These are phyloP conservation scores for Avena atlantica DNA, from an alignment of 176 grass and related monocot species.

Conservation along the genomic window DNA sequence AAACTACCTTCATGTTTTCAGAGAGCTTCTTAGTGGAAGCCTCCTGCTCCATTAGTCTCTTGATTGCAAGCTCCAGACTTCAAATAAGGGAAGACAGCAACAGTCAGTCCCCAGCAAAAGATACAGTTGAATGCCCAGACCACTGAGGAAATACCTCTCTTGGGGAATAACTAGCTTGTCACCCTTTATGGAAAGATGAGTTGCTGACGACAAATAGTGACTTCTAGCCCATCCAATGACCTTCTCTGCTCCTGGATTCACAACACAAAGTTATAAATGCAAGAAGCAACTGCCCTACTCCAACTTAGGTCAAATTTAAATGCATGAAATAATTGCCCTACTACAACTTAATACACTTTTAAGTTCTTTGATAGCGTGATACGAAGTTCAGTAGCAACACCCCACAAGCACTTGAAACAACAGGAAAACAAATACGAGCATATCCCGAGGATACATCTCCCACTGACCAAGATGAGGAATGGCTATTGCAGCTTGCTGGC, in stretches of 20 bases:
- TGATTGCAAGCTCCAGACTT: constrained; percentile 87
- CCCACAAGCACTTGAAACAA: background rate
- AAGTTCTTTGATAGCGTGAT: background rate
- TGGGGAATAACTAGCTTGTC: constrained; percentile 74
- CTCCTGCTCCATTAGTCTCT: constrained; percentile 72
- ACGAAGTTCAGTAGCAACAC: background rate
- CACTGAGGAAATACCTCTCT: constrained; percentile 69
- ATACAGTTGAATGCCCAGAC: constrained; percentile 36
- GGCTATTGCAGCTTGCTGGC: background rate
- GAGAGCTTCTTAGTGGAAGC: constrained; percentile 55
- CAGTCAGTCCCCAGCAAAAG: constrained; percentile 30
- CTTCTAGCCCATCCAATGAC: constrained; percentile 91
- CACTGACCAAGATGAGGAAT: background rate
- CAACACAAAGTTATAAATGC: constrained; percentile 32
- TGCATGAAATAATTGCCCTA: constrained; percentile 23
- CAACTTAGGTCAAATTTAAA: constrained; percentile 28
- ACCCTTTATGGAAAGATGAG: constrained; percentile 64
- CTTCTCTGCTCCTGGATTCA: constrained; percentile 72
- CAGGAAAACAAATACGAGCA: background rate
- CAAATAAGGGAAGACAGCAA: constrained; percentile 14
- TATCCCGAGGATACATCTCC: background rate
- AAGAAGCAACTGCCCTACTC: constrained; percentile 22
- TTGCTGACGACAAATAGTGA: constrained; percentile 79
- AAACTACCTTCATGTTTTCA: constrained; percentile 73
- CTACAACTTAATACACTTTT: constrained; percentile 24